Evolutionary conservation across 1,284 basidiomycete genomes (phyloP).

Genomic region (Cryptococcus wingfieldii): DNA sequence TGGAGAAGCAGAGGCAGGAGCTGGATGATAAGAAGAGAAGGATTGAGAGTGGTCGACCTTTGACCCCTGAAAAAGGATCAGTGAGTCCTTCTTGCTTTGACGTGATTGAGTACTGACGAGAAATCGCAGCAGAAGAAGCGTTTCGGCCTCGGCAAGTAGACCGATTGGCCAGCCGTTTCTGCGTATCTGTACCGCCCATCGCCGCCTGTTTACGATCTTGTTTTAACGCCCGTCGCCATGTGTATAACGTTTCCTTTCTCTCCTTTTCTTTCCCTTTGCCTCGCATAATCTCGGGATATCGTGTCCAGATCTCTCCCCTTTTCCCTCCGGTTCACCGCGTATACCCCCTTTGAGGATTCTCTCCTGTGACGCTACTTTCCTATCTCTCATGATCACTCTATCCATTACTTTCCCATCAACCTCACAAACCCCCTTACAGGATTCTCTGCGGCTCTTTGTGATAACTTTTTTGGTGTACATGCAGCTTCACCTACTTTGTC

Average conservation of each 20-base stretch:
- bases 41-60: slow-evolving; percentile 85
- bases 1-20: slow-evolving; percentile 93
- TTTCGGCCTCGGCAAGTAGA: slow-evolving; percentile 46
- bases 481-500: too few relatives aligned
- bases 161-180: not conserved
- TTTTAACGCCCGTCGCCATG: slow-evolving; percentile 2
- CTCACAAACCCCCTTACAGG: not conserved
- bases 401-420: not conserved
- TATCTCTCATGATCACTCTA: not conserved
- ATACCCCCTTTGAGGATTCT: not conserved
- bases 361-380: not conserved
- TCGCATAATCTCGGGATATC: not conserved
- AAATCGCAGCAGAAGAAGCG: slow-evolving; percentile 32
- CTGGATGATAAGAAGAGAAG: slow-evolving; percentile 98
- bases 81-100: slow-evolving; percentile 27
- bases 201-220: slow-evolving; percentile 5
- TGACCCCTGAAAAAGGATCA: slow-evolving; percentile 83
- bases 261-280: not conserved
- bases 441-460: not conserved
- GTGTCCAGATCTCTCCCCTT: not conserved
- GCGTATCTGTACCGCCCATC: not conserved
- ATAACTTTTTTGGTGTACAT: not conserved
- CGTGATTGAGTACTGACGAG: not conserved
- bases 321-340: not conserved
- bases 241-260: slow-evolving; percentile 1